Evolutionary conservation across 2,329 filamentous ascomycete species (phyloP), one percentile per base, ranked within the genome.

Genomic region (Fusarium aywerte): DNA sequence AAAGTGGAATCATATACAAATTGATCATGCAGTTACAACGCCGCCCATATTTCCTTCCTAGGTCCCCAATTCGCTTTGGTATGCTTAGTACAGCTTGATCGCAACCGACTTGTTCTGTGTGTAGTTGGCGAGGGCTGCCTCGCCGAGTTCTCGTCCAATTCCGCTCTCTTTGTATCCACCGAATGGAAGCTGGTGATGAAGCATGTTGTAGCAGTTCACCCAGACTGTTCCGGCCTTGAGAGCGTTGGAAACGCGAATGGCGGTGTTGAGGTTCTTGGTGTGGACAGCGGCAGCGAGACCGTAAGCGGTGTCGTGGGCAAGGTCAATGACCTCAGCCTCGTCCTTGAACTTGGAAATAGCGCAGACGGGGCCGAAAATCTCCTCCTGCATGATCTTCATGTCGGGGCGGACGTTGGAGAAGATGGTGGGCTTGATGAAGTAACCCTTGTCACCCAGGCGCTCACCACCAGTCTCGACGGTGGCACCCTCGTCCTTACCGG

Each of bases 321-420:
- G 80, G 70, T 84, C 81, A 80, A 97, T 89, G 66, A 88, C 92
- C 57, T 97, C 93, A 36, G 90, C 90, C 82, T 92, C 90, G 71
- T 85, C 88, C 83, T 90, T 90, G 86, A 97, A 96, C 84, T 95
- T 96, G 82, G 90, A 86, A 72, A 97, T 90, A 74, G 90, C 86
- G 82, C 89, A 92, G 68, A 97, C 93, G 60, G 93, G 93, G 68
- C 93, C 93, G 78, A 97, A 97, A 78, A 97, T 96, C 83, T 97
- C 93, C 82, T 96, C 92, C 80, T 92, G 87, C 82, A 93, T 89
- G 76, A 97, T 96, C 87, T 92, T 94, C 92, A 96, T 96, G 79
- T 95, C 87, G 70, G 89, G 81, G 48, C 83, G 87, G 70, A 96
- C 92, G 76, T 93, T 89, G 79, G 87, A 89, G 85, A 97, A 96